Evolutionary conservation across 2,329 filamentous ascomycete species (phyloP).

Genomic region (Stagonosporopsis chrysanthemi): DNA sequence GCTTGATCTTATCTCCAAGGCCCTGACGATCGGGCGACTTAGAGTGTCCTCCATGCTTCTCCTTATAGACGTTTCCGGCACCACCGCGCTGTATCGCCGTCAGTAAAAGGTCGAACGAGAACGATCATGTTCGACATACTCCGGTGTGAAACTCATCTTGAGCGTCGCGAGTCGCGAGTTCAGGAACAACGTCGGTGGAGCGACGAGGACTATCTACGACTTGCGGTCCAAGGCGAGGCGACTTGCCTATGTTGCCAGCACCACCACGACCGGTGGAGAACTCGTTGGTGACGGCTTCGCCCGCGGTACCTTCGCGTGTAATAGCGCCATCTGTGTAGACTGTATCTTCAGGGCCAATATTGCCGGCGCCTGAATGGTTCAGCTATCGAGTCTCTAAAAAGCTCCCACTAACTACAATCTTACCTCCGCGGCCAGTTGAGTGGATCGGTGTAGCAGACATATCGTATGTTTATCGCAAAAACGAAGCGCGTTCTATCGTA

Average conservation of each 20-base stretch:
- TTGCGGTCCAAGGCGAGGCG: slow-evolving; percentile 43
- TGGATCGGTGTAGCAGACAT: slow-evolving; percentile 53
- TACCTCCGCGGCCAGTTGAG: slow-evolving; percentile 67
- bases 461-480: slow-evolving; percentile 16
- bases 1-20: slow-evolving; percentile 56
- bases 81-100: slow-evolving; percentile 51
- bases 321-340: slow-evolving; percentile 57
- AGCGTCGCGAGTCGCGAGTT: slow-evolving; percentile 49
- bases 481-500: slow-evolving; percentile 17
- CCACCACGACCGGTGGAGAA: slow-evolving; percentile 53
- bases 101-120: slow-evolving; percentile 4
- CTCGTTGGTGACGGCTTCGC: slow-evolving; percentile 47
- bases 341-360: slow-evolving; percentile 61
- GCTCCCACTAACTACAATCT: slow-evolving; percentile 14
- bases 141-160: slow-evolving; percentile 58
- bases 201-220: slow-evolving; percentile 31
- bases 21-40: slow-evolving; percentile 47
- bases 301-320: slow-evolving; percentile 54
- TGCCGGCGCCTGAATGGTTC: slow-evolving; percentile 59
- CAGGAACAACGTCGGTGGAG: slow-evolving; percentile 54
- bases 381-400: slow-evolving; percentile 13
- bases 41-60: slow-evolving; percentile 57
- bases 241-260: slow-evolving; percentile 54
- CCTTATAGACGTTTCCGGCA: slow-evolving; percentile 57
- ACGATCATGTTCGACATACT: slow-evolving; percentile 34